These are phyloP conservation scores for Cenchrus fungigraminus DNA, from an alignment of 176 grass and related monocot species.

Conservation along the genomic window DNA sequence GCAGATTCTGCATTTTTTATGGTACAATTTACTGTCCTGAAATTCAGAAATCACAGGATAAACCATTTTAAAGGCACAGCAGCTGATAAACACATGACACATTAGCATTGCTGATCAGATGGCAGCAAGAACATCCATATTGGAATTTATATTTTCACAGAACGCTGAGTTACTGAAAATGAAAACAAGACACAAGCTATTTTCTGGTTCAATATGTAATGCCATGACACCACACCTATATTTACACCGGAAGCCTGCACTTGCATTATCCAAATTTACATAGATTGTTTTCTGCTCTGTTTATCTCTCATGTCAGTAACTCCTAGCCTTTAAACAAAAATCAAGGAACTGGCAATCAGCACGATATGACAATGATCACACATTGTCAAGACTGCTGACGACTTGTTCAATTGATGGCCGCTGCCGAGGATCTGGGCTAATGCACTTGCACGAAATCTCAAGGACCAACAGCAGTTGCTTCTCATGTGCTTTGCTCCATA, in stretches of 20 bases:
- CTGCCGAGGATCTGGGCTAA: conserved; percentile 67
- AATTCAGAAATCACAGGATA: background rate
- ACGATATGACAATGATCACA: conserved; percentile 24
- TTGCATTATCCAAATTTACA: conserved; percentile 6
- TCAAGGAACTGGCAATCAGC: background rate
- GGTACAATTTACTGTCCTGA: background rate
- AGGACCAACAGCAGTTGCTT: conserved; percentile 78
- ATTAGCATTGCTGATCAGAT: background rate
- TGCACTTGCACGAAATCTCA: conserved; percentile 73
- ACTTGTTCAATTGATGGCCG: conserved; percentile 86
- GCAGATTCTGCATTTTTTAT: too few relatives aligned
- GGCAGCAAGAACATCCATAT: background rate
- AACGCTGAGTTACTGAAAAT: conserved; percentile 1
- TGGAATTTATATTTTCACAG: background rate
- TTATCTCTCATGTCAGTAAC: conserved; percentile 32
- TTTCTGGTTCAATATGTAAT: conserved; percentile 18
- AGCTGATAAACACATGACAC: background rate
- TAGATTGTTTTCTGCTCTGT: conserved; percentile 28
- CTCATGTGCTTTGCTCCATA: conserved; percentile 74
- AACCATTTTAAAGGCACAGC: background rate
- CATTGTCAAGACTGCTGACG: conserved; percentile 68
- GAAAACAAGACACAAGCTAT: background rate
- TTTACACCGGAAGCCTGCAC: conserved; percentile 27
- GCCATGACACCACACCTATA: background rate
- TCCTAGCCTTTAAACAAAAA: conserved; percentile 24